Percentiles rank a stretch among this genome's conserved stretches.
Conservation (phyloP, 257 asterid genomes). For the Nicotiana knightiana region DNA sequence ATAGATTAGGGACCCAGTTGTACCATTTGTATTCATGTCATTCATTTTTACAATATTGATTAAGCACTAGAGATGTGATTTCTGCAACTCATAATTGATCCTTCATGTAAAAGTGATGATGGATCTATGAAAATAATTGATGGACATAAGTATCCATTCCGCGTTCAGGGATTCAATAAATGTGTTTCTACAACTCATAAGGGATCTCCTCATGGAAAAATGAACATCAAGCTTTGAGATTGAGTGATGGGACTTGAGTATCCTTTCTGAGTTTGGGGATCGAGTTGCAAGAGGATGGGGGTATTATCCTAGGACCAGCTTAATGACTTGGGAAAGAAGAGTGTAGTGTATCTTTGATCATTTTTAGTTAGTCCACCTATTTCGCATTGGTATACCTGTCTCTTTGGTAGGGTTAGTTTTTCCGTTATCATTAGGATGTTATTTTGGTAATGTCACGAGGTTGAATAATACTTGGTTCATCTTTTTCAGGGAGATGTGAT, state of each 20-base stretch:
- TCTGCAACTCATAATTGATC: not conserved
- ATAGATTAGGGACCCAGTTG: not conserved
- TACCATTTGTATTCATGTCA: not conserved
- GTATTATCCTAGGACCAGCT: not conserved
- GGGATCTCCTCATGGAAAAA: not conserved
- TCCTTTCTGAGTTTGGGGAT: slow-evolving; percentile 9
- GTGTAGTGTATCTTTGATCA: not conserved
- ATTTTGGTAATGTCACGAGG: not conserved
- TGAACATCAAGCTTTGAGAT: not conserved
- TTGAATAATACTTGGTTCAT: not conserved
- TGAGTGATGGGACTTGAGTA: not conserved
- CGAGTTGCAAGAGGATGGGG: not conserved
- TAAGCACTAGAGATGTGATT: not conserved
- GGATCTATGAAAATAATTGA: not conserved
- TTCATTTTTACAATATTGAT: not conserved
- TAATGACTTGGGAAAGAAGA: not conserved
- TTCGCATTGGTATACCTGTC: not conserved
- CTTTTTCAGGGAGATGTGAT: slow-evolving; percentile 83
- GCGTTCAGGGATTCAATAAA: not conserved
- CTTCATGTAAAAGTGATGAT: not conserved
- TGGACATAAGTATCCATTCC: not conserved
- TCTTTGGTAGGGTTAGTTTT: not conserved
- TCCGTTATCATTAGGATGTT: not conserved
- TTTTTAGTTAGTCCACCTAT: not conserved
- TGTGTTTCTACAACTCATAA: slow-evolving; percentile 2